Evolutionary conservation across 768 basidiomycete species (phyloP), one percentile per base, ranked within the genome.

Genomic region (Termitomyces sp.): DNA sequence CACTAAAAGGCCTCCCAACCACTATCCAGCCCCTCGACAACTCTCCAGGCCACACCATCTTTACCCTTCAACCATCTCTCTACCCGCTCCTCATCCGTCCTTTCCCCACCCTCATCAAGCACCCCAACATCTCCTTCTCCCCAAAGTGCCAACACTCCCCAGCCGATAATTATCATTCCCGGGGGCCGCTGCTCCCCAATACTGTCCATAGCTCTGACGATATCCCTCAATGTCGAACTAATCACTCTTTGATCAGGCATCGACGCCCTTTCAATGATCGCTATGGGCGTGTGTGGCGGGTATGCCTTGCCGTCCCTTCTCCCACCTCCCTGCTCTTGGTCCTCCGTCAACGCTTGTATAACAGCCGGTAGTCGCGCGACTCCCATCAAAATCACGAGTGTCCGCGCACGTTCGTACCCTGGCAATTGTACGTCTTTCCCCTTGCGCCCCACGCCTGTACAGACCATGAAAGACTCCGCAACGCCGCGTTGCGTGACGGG

Each of bases 401-500:
- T 95, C 57, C 92, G 78, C 1, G 79, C 76, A 9, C 95, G 83
- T 63, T 89, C 85, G 74, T 98, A 98, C 5, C 88, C 89, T 0
- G 95, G 96, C n/a, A 98, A 74, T 47, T 80, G 77, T 16, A 96
- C 92, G 10, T 82, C 82, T 65, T 88, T 89, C 0, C 97, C 97
- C 35, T 84, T 79, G 44, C 93, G 78, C 0, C 95, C 96, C 0
- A 98, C 95, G 2, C 95, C 96, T 0, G 97, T 98, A 71, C 95
- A 97, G 4, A 98, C 86, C 57, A 89, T 78, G 66, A 99, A 83
- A 0, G 85, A 86, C 64, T 98, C 94, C 0, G 95, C 89, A 2
- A 93, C 95, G 4, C 97, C 97, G 2, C 97, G 86, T 69, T 98
- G 96, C 0, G 96, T 98, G 43, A 98, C 88, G 0, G 97, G 94